These are phyloP conservation scores for Plectosphaerella plurivora DNA, from an alignment of 2,329 filamentous ascomycete genomes.

Conservation along the genomic window DNA sequence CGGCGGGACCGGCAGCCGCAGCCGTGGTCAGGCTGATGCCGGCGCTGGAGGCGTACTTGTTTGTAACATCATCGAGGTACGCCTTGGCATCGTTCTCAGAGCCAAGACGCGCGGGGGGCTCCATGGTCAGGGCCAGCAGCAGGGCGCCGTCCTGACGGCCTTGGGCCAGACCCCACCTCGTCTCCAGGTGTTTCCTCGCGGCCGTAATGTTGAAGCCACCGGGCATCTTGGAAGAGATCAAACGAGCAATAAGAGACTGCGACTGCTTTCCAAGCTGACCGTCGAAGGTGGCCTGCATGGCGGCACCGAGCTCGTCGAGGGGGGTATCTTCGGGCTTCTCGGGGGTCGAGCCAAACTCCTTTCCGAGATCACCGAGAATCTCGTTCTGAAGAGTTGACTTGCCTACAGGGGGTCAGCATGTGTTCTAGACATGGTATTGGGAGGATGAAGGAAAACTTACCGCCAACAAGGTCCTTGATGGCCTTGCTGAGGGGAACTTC, in stretches of 20 bases:
- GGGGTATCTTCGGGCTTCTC: conserved; percentile 98
- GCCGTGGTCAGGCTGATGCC: conserved; percentile 81
- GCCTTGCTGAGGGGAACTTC: conserved; percentile 94
- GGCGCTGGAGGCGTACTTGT: conserved; percentile 82
- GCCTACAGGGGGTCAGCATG: conserved; percentile 44
- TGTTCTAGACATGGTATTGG: background rate
- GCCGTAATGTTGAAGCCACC: conserved; percentile 98
- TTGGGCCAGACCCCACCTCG: conserved; percentile 80
- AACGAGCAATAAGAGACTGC: conserved; percentile 82
- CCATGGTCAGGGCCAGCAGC: conserved; percentile 85
- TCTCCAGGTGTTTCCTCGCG: conserved; percentile 91
- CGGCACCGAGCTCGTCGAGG: conserved; percentile 86
- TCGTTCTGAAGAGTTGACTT: conserved; percentile 99
- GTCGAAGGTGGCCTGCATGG: conserved; percentile 99
- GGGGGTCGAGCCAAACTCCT: conserved; percentile 96
- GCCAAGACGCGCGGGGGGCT: conserved; percentile 81
- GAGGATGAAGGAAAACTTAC: conserved; percentile 46
- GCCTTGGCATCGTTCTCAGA: conserved; percentile 89
- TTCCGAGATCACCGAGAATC: conserved; percentile 94
- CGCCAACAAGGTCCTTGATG: conserved; percentile 97
- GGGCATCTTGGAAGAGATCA: conserved; percentile 99
- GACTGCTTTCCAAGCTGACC: conserved; percentile 97
- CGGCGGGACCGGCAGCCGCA: conserved; percentile 68
- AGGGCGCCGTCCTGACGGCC: conserved; percentile 91
- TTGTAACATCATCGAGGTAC: conserved; percentile 81